Conservation (phyloP, 257 asterid species). For the Paraleonurus japonicus region DNA sequence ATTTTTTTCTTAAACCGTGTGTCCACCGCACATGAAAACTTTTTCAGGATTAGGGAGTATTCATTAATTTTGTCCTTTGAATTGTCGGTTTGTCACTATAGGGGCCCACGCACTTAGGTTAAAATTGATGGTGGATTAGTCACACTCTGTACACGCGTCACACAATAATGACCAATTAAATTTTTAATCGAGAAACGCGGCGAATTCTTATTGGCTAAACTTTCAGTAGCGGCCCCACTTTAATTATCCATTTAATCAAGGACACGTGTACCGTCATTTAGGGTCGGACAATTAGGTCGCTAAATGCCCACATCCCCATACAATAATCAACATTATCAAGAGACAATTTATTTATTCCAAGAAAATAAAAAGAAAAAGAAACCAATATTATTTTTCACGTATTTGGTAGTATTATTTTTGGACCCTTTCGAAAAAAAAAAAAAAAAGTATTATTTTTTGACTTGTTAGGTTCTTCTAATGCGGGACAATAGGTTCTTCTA, state of each 20-base stretch:
- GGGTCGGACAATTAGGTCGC: constrained; percentile 21
- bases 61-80: constrained; percentile 28
- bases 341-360: background rate
- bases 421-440: too few relatives aligned
- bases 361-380: too few relatives aligned
- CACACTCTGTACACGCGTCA: constrained; percentile 44
- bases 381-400: constrained; percentile 16
- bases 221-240: constrained; percentile 7
- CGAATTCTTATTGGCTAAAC: constrained; percentile 14
- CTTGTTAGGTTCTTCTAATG: too few relatives aligned
- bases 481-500: too few relatives aligned
- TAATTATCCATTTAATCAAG: background rate
- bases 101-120: constrained; percentile 35
- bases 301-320: constrained; percentile 40
- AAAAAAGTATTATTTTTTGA: too few relatives aligned
- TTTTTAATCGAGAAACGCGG: constrained; percentile 14
- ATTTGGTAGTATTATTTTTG: constrained; percentile 20
- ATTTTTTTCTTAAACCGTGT: too few relatives aligned
- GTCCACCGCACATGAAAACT: too few relatives aligned
- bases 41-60: too few relatives aligned
- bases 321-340: constrained; percentile 39
- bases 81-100: constrained; percentile 37
- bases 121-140: constrained; percentile 36
- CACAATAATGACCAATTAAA: background rate
- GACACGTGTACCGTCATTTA: constrained; percentile 41